Evolutionary conservation across 495 filamentous ascomycete genomes (phyloP).

Genomic region (Podospora didyma): DNA sequence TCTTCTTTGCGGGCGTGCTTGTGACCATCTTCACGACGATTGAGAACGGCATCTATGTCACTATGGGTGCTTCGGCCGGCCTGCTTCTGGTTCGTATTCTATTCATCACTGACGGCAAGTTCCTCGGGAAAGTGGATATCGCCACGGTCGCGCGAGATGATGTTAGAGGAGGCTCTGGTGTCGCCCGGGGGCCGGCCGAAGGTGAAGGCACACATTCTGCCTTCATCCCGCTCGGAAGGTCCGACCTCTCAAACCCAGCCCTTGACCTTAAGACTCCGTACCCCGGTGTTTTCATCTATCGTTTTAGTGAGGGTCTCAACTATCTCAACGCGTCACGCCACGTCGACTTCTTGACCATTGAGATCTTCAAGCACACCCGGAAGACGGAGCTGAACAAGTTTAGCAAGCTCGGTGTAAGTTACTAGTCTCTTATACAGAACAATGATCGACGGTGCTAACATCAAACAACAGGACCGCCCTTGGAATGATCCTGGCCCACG

Average conservation of each 20-base stretch:
- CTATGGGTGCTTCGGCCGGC: constrained; percentile 37
- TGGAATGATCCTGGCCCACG: constrained; percentile 91
- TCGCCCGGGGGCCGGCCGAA: background rate
- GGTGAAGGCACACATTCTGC: constrained; percentile 25
- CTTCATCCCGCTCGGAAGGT: constrained; percentile 39
- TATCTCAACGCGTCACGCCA: constrained; percentile 49
- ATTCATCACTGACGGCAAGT: constrained; percentile 40
- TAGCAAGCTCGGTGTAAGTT: constrained; percentile 38
- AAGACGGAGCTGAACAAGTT: constrained; percentile 32
- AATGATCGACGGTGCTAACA: background rate
- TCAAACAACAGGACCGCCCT: constrained; percentile 33
- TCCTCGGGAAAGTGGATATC: constrained; percentile 32
- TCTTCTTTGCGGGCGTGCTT: constrained; percentile 50
- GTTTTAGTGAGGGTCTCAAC: constrained; percentile 49
- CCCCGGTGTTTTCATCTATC: constrained; percentile 50
- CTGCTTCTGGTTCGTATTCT: constrained; percentile 45
- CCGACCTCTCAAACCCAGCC: constrained; percentile 41
- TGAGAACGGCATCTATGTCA: constrained; percentile 51
- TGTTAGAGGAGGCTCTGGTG: constrained; percentile 6
- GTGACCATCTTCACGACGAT: constrained; percentile 48
- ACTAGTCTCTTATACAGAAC: background rate
- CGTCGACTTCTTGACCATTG: constrained; percentile 40
- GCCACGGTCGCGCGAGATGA: constrained; percentile 11
- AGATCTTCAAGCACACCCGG: constrained; percentile 40
- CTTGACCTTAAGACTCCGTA: constrained; percentile 37